A percentile compares a stretch with the other conserved stretches of the same genome.
Conservation (phyloP, 2,329 filamentous ascomycete species). For the Fusarium sp. region DNA sequence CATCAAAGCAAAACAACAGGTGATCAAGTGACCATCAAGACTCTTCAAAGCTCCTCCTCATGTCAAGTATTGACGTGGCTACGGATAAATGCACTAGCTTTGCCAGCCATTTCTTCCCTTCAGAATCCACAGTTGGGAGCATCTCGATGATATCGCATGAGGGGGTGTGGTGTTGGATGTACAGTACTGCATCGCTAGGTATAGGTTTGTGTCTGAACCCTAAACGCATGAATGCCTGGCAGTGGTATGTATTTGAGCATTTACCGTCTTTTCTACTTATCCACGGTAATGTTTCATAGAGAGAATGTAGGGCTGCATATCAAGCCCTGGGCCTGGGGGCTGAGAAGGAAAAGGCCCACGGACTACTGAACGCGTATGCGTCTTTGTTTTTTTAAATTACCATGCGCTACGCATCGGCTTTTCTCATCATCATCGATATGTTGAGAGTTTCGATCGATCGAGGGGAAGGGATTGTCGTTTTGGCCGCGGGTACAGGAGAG, state of each 20-base stretch:
- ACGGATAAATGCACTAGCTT: slow-evolving; percentile 4
- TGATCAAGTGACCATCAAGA: background rate
- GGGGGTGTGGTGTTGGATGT: background rate
- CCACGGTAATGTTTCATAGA: slow-evolving; percentile 1
- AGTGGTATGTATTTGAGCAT: background rate
- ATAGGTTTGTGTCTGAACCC: background rate
- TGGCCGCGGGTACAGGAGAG: background rate
- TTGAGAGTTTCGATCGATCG: slow-evolving; percentile 21
- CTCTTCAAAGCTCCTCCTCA: background rate
- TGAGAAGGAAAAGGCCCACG: background rate
- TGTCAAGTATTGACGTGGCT: background rate
- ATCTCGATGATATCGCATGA: background rate
- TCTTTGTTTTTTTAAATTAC: background rate
- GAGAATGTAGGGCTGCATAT: slow-evolving; percentile 4
- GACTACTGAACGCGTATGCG: background rate
- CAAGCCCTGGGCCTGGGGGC: background rate
- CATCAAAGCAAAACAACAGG: background rate
- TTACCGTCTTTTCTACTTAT: slow-evolving; percentile 6
- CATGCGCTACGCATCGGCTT: slow-evolving; percentile 5
- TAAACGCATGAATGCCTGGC: background rate
- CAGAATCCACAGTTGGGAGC: background rate
- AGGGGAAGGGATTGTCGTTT: background rate
- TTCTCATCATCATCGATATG: slow-evolving; percentile 18
- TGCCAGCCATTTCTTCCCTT: background rate
- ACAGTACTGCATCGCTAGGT: background rate